phyloP scores from a whole-genome alignment of 2,329 filamentous ascomycete species.

The Sordariomycetes sp. region DNA sequence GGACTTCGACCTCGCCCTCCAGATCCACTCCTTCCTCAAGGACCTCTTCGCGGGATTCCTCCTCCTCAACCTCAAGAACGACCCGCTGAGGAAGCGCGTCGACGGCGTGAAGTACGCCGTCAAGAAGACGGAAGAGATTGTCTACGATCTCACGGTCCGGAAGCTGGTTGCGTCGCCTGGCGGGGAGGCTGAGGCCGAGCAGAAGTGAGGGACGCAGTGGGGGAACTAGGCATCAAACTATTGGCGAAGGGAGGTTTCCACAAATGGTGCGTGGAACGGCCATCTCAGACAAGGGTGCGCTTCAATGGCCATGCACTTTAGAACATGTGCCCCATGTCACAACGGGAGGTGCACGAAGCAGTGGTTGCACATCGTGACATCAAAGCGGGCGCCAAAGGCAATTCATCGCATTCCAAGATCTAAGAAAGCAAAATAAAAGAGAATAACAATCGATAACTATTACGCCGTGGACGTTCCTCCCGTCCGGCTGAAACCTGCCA shows the following conservation, averaged over 20 bases:
- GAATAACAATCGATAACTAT: background rate
- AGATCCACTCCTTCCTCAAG: slow-evolving; percentile 87
- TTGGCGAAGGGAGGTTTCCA: background rate
- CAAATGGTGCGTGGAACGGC: background rate
- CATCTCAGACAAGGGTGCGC: background rate
- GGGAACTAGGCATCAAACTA: background rate
- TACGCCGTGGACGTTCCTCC: background rate
- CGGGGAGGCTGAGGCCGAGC: background rate
- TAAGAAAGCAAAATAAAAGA: background rate
- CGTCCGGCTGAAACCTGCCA: background rate
- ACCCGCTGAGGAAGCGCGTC: slow-evolving; percentile 71
- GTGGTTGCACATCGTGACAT: background rate
- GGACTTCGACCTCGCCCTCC: slow-evolving; percentile 72
- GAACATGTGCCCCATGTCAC: background rate
- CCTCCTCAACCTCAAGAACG: slow-evolving; percentile 94
- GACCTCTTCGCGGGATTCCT: slow-evolving; percentile 94
- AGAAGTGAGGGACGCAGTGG: background rate
- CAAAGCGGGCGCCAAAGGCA: background rate
- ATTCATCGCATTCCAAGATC: too few relatives aligned
- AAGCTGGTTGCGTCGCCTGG: slow-evolving; percentile 44
- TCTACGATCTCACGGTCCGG: slow-evolving; percentile 84
- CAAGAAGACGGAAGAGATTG: slow-evolving; percentile 96
- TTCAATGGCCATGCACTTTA: background rate
- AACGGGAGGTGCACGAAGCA: background rate
- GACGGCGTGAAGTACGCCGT: slow-evolving; percentile 96